Evolutionary conservation across 495 filamentous ascomycete species (phyloP), one percentile per base, ranked within the genome.

Genomic region (Aspergillus kassunensis): DNA sequence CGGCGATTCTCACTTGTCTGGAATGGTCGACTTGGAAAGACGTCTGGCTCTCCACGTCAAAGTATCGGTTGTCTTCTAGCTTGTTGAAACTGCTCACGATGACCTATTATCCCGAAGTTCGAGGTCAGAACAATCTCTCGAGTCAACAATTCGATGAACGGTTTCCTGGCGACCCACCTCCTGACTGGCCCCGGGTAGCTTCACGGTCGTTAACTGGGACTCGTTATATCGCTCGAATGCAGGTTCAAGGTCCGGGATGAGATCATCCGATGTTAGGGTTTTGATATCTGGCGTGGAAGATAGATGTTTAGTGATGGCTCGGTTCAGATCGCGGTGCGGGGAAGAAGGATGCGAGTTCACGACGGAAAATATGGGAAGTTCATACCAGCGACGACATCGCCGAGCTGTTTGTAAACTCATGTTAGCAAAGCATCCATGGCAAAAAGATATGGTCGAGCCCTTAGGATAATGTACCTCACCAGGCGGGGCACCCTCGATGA

Each of bases 191-290:
- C 90, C 90, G 5, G 93, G 93, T 12, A 97, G 81, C 74, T 95
- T 96, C 45, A 88, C 84, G 8, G 88, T 88, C 24, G 83, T 70
- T 65, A 97, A 86, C 68, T 99, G 95, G 68, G 89, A 86, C 67
- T 97, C 91, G 62, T 96, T 97, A 80, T 99, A 97, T 68, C 86
- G 88, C 71, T 91, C 79, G 71, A 97, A 93, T 0, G 93, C 91
- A 3, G 90, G 89, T 4, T 71, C 76, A 10, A 96, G 84, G 33
- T 86, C 82, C 46, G 79, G 66, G 23, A 91, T 69, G 34, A 92
- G 69, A 41, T 78, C 84, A 58, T 91, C 84, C 65, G 78, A 72
- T 15, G 87, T 91, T 33, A 99, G 76, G 42, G 81, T 70, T 67
- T 97, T 96, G 75, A 99, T 89, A 63, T 95, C 93, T 97, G 62